Evolutionary conservation across 176 grass and related monocot genomes (phyloP).

Genomic region (Carex kokanica): DNA sequence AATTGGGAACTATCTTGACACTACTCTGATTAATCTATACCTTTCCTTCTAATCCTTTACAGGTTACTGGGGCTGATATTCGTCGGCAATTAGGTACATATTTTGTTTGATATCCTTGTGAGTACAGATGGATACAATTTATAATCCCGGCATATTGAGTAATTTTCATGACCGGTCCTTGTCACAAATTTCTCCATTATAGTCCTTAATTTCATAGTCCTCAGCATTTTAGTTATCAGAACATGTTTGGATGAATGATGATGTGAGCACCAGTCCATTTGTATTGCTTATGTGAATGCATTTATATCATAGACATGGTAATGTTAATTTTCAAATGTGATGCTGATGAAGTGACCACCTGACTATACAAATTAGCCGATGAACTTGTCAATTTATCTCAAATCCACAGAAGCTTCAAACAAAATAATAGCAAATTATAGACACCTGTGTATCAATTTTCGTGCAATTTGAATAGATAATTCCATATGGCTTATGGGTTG

Average conservation of each 20-base stretch:
- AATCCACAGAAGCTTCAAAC: not conserved
- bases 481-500: not conserved
- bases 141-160: not conserved
- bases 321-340: not conserved
- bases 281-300: not conserved
- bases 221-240: not conserved
- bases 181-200: not conserved
- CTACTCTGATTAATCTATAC: not conserved
- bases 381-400: not conserved
- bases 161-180: not conserved
- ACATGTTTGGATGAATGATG: not conserved
- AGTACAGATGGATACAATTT: not conserved
- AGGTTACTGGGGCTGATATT: constrained; percentile 95
- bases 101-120: not conserved
- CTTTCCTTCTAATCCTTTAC: constrained; percentile 7
- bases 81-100: constrained; percentile 74
- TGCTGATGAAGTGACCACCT: not conserved
- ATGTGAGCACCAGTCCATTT: not conserved
- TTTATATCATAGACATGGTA: not conserved
- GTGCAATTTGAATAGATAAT: not conserved
- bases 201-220: not conserved
- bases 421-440: not conserved
- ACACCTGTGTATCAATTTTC: too few species aligned
- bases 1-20: not conserved
- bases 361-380: not conserved